Evolutionary conservation across 2,329 filamentous ascomycete genomes (phyloP).

Genomic region (Dryadomyces quercivorus): DNA sequence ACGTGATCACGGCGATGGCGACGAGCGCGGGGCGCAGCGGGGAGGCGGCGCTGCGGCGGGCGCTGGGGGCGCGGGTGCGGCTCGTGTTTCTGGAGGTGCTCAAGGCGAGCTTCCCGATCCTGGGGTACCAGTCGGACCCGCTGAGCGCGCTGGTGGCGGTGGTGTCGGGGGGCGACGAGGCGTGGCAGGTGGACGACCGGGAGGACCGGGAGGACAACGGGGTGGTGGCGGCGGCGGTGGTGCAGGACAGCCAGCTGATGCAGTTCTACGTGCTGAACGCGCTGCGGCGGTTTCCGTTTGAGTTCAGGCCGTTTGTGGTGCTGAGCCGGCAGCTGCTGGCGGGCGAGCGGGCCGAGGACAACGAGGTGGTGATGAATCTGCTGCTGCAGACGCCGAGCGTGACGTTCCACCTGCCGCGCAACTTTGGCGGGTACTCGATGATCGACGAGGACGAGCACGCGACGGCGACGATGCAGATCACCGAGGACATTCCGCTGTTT

Average conservation of each 20-base stretch:
- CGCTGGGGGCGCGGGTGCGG: slow-evolving; percentile 52
- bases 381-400: slow-evolving; percentile 60
- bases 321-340: slow-evolving; percentile 43
- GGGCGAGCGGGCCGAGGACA: slow-evolving; percentile 25
- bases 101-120: slow-evolving; percentile 50
- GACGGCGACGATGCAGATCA: slow-evolving; percentile 62
- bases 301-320: slow-evolving; percentile 46
- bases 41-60: slow-evolving; percentile 34
- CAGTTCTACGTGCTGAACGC: slow-evolving; percentile 53
- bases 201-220: slow-evolving; percentile 15
- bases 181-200: slow-evolving; percentile 39
- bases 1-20: slow-evolving; percentile 40
- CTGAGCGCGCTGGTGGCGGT: slow-evolving; percentile 54
- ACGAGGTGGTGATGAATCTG: slow-evolving; percentile 40
- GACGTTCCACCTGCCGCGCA: slow-evolving; percentile 61
- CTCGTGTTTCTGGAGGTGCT: slow-evolving; percentile 57
- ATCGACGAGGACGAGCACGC: slow-evolving; percentile 63
- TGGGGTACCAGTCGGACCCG: slow-evolving; percentile 63
- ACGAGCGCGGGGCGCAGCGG: slow-evolving; percentile 31
- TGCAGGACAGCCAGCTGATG: slow-evolving; percentile 45
- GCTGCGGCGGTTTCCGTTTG: slow-evolving; percentile 70
- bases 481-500: slow-evolving; percentile 52
- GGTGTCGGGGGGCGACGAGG: slow-evolving; percentile 38
- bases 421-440: slow-evolving; percentile 64
- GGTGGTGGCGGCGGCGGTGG: slow-evolving; percentile 27